phyloP scores from a whole-genome alignment of 2,329 filamentous ascomycete species.

The Botrytis elliptica region DNA sequence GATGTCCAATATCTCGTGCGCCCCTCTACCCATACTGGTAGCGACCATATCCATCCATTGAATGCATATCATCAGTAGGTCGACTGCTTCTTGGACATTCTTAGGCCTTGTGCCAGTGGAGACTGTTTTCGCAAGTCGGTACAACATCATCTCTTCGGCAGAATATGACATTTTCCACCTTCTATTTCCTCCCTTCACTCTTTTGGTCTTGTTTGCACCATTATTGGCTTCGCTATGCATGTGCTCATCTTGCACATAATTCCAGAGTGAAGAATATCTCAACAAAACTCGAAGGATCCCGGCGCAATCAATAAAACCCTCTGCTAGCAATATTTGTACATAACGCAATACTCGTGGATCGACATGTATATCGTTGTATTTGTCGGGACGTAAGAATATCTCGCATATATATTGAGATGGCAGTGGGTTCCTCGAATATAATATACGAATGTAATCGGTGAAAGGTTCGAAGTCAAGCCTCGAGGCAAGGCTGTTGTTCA shows the following conservation, averaged over 20 bases:
- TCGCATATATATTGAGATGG: constrained; percentile 53
- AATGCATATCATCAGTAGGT: constrained; percentile 51
- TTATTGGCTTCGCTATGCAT: constrained; percentile 24
- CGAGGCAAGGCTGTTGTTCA: constrained; percentile 49
- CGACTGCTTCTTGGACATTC: constrained; percentile 49
- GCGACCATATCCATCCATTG: constrained; percentile 61
- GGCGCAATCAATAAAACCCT: constrained; percentile 52
- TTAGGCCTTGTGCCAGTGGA: constrained; percentile 50
- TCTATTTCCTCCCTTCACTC: constrained; percentile 22
- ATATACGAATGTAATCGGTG: constrained; percentile 49
- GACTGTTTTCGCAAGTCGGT: constrained; percentile 36
- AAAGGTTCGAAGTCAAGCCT: constrained; percentile 57
- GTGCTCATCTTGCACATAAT: constrained; percentile 15
- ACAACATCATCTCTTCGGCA: constrained; percentile 40
- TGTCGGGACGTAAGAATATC: constrained; percentile 56
- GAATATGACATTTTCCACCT: constrained; percentile 58
- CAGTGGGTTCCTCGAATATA: constrained; percentile 53
- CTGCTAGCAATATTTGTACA: constrained; percentile 53
- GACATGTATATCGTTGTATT: constrained; percentile 46
- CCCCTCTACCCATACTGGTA: constrained; percentile 47
- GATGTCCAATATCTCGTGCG: constrained; percentile 45
- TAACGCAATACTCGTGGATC: constrained; percentile 62
- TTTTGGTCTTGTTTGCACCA: constrained; percentile 27
- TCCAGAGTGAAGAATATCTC: constrained; percentile 47
- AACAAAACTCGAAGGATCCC: constrained; percentile 56